Percentiles rank a stretch among this genome's conserved stretches.
Evolutionary conservation across 371 early-diverging fungal species (phyloP).

Genomic region (Rhizomucor miehei): DNA sequence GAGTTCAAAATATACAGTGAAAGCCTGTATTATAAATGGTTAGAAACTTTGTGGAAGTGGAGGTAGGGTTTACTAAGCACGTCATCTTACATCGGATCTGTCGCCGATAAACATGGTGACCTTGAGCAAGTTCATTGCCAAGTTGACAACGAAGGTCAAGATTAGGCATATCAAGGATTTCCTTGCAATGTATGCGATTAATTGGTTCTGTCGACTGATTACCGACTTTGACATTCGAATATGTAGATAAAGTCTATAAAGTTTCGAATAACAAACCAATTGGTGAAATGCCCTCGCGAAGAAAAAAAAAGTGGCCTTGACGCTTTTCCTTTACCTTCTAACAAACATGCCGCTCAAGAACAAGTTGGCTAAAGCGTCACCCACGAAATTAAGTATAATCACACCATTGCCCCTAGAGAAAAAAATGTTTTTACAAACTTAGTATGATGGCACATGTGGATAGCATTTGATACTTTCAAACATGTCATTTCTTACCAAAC

Average conservation of each 20-base stretch:
- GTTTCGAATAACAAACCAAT: too few species aligned
- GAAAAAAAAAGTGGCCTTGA: too few species aligned
- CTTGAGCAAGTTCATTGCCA: conserved; percentile 42
- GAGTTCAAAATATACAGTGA: conserved; percentile 39
- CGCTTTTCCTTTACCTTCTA: conserved; percentile 25
- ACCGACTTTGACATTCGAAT: conserved; percentile 24
- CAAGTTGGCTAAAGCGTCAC: conserved; percentile 35
- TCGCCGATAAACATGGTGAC: conserved; percentile 34
- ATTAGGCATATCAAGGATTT: conserved; percentile 40
- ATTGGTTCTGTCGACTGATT: conserved; percentile 32
- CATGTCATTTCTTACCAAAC: too few species aligned
- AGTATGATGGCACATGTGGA: too few species aligned
- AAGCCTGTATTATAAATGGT: conserved; percentile 30
- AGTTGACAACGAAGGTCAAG: conserved; percentile 35
- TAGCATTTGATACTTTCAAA: too few species aligned
- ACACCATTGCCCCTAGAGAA: conserved; percentile 40
- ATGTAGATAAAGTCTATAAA: conserved; percentile 32
- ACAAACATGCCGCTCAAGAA: conserved; percentile 53
- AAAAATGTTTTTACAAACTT: too few species aligned
- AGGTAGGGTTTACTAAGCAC: too few species aligned
- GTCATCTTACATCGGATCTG: conserved; percentile 41
- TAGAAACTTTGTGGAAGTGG: too few species aligned
- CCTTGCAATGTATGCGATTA: conserved; percentile 44
- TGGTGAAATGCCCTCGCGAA: too few species aligned
- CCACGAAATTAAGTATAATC: conserved; percentile 42